Evolutionary conservation across 352 stramenopile species (phyloP), one percentile per base, ranked within the genome.

Genomic region (Phytophthora ohioensis): DNA sequence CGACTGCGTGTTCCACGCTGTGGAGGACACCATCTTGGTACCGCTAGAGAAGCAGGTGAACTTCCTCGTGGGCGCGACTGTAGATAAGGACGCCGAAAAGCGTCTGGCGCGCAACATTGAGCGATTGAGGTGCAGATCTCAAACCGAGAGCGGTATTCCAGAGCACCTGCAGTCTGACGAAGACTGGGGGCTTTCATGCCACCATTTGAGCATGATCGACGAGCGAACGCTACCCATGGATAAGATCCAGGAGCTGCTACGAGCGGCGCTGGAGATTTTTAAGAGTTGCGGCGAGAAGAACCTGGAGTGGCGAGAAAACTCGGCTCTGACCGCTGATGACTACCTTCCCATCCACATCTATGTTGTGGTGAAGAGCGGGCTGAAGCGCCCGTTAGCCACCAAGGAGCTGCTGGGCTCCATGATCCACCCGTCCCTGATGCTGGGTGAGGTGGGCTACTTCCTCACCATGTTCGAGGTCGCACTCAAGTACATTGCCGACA

Each of bases 381-480:
- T 96, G n/a, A 90, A 89, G 70, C 82, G 85, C 21, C 88, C 88
- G 31, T 73, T 93, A 31, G 74, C 86, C 51, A 82, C 86, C 7
- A 94, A 94, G 55, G 87, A 93, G 62, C 79, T 89, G 36, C 63
- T 96, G 36, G 84, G 84, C 11, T 82, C 87, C 32, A 94, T 96
- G 85, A 94, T 93, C 59, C 87, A 96, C 63, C 88, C 88, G 62
- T 91, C 80, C 17, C 79, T 90, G 70, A 93, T 94, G 85, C 71
- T 92, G 34, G 85, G 87, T 49, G 88, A 96, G 64, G 81, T 92
- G 31, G 88, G 88, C 30, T 96, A 96, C 67, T 93, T 93, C 65
- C 83, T 96, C 59, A 96, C 88, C 36, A 93, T 96, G 87, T 94
- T 96, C 43, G 87, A 94, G 57, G 88, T 93, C 67, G 88, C 88